These are phyloP conservation scores for Macrolepiota dolichaula DNA, from an alignment of 768 basidiomycete species.

Conservation along the genomic window DNA sequence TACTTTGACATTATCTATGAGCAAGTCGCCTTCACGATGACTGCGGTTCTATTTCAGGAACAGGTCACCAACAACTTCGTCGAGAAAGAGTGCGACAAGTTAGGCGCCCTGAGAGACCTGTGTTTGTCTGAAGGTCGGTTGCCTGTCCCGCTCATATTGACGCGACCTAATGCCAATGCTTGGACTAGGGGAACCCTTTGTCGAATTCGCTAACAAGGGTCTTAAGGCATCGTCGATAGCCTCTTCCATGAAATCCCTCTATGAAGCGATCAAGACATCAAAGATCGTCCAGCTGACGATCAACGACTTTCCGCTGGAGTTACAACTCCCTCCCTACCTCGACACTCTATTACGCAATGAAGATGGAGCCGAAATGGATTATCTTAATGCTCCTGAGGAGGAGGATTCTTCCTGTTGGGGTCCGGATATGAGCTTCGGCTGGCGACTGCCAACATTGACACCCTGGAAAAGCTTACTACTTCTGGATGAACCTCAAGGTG, in stretches of 20 bases:
- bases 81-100: conserved; percentile 70
- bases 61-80: conserved; percentile 88
- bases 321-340: conserved; percentile 83
- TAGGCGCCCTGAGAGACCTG: conserved; percentile 69
- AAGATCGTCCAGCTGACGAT: conserved; percentile 78
- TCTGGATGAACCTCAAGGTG: conserved; percentile 47
- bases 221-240: conserved; percentile 70
- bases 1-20: conserved; percentile 88
- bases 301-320: conserved; percentile 74
- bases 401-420: conserved; percentile 59
- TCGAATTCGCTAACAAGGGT: conserved; percentile 53
- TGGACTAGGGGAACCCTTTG: conserved; percentile 54
- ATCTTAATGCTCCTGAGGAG: conserved; percentile 46
- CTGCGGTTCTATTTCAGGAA: conserved; percentile 90
- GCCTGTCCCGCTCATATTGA: conserved; percentile 9
- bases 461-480: conserved; percentile 94
- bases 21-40: conserved; percentile 84
- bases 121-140: conserved; percentile 59
- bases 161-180: background rate
- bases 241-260: conserved; percentile 74
- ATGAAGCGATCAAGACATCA: conserved; percentile 72
- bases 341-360: conserved; percentile 67
- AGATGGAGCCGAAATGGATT: conserved; percentile 54
- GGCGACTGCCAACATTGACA: conserved; percentile 67
- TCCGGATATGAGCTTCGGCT: conserved; percentile 64